Evolutionary conservation across 345 rosid species (phyloP).

Genomic region (Eucalyptus globulus): DNA sequence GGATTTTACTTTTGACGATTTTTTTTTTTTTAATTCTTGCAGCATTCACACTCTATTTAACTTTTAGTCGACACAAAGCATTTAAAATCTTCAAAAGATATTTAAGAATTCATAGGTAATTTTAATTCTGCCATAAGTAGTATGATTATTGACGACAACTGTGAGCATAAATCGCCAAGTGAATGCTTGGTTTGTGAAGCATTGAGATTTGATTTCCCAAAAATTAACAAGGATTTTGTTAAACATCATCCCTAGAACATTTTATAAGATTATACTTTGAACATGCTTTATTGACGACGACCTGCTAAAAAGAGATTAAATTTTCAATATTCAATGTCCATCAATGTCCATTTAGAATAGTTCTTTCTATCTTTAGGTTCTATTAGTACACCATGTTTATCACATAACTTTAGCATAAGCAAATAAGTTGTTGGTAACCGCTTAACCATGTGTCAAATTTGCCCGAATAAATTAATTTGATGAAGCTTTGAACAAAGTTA

Average conservation of each 20-base stretch:
- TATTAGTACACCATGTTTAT: background rate
- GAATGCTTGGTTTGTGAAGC: background rate
- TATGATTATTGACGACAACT: background rate
- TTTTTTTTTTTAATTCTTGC: background rate
- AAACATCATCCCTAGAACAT: background rate
- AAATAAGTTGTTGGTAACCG: background rate
- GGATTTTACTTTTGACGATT: background rate
- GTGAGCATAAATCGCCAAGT: background rate
- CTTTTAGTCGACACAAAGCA: background rate
- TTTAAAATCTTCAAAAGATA: background rate
- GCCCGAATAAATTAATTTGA: background rate
- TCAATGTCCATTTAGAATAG: background rate
- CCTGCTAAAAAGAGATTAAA: background rate
- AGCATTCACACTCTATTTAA: background rate
- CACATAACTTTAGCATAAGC: background rate
- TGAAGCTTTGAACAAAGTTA: background rate
- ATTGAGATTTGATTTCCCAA: background rate
- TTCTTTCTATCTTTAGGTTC: background rate
- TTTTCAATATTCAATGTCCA: background rate
- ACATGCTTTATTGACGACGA: background rate
- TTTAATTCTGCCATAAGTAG: background rate
- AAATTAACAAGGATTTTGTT: background rate
- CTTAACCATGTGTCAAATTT: background rate
- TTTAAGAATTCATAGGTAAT: background rate
- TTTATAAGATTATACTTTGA: background rate